These are phyloP conservation scores for Suillus discolor DNA, from an alignment of 768 basidiomycete genomes.

Conservation along the genomic window DNA sequence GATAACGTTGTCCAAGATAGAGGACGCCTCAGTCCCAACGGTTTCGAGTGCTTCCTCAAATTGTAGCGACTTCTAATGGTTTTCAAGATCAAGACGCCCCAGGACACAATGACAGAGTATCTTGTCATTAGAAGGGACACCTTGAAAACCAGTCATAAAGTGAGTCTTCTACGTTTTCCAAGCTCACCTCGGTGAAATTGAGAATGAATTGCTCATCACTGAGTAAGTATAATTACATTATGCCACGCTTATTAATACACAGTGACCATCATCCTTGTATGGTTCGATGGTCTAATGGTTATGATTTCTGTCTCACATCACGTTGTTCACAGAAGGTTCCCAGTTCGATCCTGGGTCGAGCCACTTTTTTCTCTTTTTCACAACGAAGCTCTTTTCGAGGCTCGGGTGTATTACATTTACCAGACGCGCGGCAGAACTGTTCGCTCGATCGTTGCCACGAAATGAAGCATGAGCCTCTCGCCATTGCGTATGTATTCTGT, in stretches of 20 bases:
- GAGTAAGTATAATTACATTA: too few relatives aligned
- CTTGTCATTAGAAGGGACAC: background rate
- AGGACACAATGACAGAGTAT: background rate
- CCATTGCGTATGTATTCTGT: constrained; percentile 28
- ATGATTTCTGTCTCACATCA: constrained; percentile 39
- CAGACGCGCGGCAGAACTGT: background rate
- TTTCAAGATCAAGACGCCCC: background rate
- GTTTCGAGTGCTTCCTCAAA: background rate
- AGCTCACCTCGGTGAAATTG: too few relatives aligned
- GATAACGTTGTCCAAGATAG: background rate
- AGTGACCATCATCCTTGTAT: too few relatives aligned
- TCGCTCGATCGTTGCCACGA: background rate
- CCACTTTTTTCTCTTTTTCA: constrained; percentile 20
- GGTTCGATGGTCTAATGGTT: constrained; percentile 41
- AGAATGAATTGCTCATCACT: too few relatives aligned
- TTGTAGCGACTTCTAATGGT: background rate
- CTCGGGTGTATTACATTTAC: background rate
- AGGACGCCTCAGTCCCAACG: background rate
- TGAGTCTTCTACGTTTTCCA: too few relatives aligned
- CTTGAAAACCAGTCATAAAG: too few relatives aligned
- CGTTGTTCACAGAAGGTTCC: constrained; percentile 33
- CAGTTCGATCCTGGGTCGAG: constrained; percentile 40
- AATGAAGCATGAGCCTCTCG: constrained; percentile 30
- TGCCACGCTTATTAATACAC: too few relatives aligned
- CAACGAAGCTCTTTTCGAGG: too few relatives aligned